phyloP scores from a whole-genome alignment of 192 early-diverging fungal genomes.

The Phlyctochytrium bullatum region DNA sequence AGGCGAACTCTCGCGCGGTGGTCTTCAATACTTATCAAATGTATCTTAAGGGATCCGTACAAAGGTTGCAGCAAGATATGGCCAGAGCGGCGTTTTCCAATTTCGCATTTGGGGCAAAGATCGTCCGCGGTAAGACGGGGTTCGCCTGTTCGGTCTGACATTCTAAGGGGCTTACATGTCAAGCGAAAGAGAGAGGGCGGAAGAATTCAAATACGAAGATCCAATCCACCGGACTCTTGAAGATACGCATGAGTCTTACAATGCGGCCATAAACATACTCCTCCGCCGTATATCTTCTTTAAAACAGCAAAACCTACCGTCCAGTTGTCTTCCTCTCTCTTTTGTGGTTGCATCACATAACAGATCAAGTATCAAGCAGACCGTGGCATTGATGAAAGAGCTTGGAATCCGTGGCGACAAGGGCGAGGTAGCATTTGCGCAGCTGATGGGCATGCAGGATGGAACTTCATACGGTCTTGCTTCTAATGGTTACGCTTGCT shows the following conservation, averaged over 20 bases:
- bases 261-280: slow-evolving; percentile 71
- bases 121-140: slow-evolving; percentile 63
- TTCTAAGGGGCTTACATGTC: slow-evolving; percentile 70
- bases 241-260: slow-evolving; percentile 81
- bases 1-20: slow-evolving; percentile 26
- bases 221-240: slow-evolving; percentile 80
- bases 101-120: slow-evolving; percentile 79
- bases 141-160: slow-evolving; percentile 8
- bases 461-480: slow-evolving; percentile 80
- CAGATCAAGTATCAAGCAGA: slow-evolving; percentile 66
- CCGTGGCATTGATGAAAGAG: slow-evolving; percentile 55
- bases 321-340: slow-evolving; percentile 49
- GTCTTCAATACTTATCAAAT: slow-evolving; percentile 97
- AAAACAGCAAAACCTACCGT: slow-evolving; percentile 24
- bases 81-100: slow-evolving; percentile 65
- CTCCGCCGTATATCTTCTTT: slow-evolving; percentile 48
- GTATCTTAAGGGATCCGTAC: slow-evolving; percentile 73
- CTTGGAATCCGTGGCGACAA: background rate
- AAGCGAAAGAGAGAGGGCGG: slow-evolving; percentile 69
- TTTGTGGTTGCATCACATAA: slow-evolving; percentile 94
- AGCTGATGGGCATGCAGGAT: slow-evolving; percentile 96
- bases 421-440: slow-evolving; percentile 83
- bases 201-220: slow-evolving; percentile 61
- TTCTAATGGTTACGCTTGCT: slow-evolving; percentile 69
- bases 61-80: slow-evolving; percentile 64